Evolutionary conservation across 1,284 basidiomycete genomes (phyloP).

Genomic region (Neolentinus lepideus): DNA sequence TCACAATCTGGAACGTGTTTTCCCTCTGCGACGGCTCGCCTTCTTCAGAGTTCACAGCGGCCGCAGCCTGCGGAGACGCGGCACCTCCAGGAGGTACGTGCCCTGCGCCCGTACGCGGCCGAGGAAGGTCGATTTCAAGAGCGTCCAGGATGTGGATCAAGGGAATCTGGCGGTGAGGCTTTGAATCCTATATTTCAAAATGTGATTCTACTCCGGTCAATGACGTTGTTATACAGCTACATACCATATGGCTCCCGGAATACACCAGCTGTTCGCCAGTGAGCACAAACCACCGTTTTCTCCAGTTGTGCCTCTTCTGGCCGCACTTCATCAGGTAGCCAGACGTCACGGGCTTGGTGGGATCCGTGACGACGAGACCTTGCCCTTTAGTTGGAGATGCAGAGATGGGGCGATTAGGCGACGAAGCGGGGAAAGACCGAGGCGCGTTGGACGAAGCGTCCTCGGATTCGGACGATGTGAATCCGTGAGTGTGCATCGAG

Average conservation of each 20-base stretch:
- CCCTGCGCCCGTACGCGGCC: conserved; percentile 11
- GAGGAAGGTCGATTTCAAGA: conserved; percentile 73
- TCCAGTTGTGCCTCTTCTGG: conserved; percentile 88
- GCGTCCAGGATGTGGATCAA: conserved; percentile 88
- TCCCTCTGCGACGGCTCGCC: conserved; percentile 30
- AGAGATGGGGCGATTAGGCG: conserved; percentile 6
- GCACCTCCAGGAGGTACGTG: conserved; percentile 21
- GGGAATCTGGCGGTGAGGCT: conserved; percentile 81
- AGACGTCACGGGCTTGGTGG: conserved; percentile 69
- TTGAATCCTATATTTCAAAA: conserved; percentile 58
- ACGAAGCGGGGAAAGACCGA: conserved; percentile 12
- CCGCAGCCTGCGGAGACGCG: conserved; percentile 25
- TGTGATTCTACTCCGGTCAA: conserved; percentile 2
- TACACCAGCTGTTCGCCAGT: conserved; percentile 79
- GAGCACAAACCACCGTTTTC: conserved; percentile 90
- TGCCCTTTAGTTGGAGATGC: conserved; percentile 32
- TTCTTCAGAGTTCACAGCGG: conserved; percentile 31
- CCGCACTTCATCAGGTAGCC: conserved; percentile 98
- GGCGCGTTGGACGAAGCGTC: conserved; percentile 39
- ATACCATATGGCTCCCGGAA: conserved; percentile 84
- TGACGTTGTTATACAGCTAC: conserved; percentile 13
- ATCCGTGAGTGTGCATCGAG: conserved; percentile 21
- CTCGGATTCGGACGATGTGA: conserved; percentile 75
- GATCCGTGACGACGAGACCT: conserved; percentile 29
- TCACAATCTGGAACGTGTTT: conserved; percentile 94